Conservation (phyloP, 345 rosid species). For the Turnera subulata region DNA sequence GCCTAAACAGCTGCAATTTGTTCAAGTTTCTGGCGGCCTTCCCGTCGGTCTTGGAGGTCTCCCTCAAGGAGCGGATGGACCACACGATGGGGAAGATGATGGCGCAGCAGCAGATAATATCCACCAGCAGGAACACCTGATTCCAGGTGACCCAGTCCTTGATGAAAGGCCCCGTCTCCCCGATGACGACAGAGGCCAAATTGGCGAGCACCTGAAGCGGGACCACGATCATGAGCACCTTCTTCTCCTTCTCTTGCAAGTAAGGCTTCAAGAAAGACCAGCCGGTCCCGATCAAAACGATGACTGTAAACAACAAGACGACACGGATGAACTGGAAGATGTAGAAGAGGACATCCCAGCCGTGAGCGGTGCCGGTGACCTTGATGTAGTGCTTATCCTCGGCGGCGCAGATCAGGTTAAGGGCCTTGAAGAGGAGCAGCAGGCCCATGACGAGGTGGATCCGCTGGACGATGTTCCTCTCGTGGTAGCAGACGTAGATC, state of each 20-base stretch:
- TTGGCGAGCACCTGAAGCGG: constrained; percentile 95
- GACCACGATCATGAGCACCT: constrained; percentile 87
- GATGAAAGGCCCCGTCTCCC: constrained; percentile 88
- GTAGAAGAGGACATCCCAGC: constrained; percentile 90
- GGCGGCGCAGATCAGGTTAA: constrained; percentile 87
- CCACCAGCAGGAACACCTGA: constrained; percentile 81
- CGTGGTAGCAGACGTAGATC: constrained; percentile 47
- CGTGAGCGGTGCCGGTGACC: constrained; percentile 91
- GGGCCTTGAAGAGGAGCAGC: constrained; percentile 71
- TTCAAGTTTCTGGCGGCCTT: constrained; percentile 89
- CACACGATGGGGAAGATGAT: constrained; percentile 95
- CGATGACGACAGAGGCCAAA: constrained; percentile 82
- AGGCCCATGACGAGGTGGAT: constrained; percentile 85
- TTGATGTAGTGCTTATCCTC: constrained; percentile 85
- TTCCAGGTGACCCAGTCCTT: constrained; percentile 96
- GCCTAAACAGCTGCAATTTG: constrained; percentile 76
- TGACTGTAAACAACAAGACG: constrained; percentile 82
- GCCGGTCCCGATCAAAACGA: constrained; percentile 92
- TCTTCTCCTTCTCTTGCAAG: constrained; percentile 96
- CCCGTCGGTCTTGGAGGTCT: constrained; percentile 88
- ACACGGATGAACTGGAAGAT: constrained; percentile 85
- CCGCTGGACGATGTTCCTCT: constrained; percentile 60
- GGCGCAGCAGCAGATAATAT: constrained; percentile 89
- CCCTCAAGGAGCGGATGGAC: constrained; percentile 85
- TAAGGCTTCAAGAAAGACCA: constrained; percentile 97